Base-by-base conservation (phyloP, 2,329 filamentous ascomycete genomes). In the Acarospora socialis region DNA sequence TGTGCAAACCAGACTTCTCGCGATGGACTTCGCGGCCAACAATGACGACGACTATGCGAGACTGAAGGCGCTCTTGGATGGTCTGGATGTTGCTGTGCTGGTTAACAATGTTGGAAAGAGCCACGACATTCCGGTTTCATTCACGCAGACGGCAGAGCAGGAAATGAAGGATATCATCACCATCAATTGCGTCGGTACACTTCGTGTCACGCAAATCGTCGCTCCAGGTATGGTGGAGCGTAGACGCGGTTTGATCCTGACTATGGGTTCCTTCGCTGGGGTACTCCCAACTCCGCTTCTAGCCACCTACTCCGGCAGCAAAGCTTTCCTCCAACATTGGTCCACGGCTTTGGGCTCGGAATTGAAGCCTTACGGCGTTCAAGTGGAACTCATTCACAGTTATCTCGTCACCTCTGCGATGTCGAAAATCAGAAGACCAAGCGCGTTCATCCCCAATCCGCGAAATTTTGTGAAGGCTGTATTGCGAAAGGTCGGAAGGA, bases 271-370 rank as follows among this genome's bases (percentile, higher is more conserved):
- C 7, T 92, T 95, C 52, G 90, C 80, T 40, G 92, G 90, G 44
- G 78, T 92, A 59, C 73, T 90, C 39, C 90, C 90, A 5, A 93
- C 83, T 1, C 86, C 92, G 4, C 75, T 90, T 33, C 70, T 98
- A 26, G 90, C 90, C 8, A 95, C 90, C 3, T 98, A 98, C 67
- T 92, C 82, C 26, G 90, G 90, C 43, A 90, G 80, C 71, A 98
- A 98, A 63, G 87, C 90, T 1, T 98, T 98, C 69, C 68, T 98
- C 29, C 87, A 95, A 60, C 78, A 92, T 51, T 98, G 90, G 90
- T 93, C 81, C 43, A 79, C 75, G 4, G 76, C 90, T 7, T 69
- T 98, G 9, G 81, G 78, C 1, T 71, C 77, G 9, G 90, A 98
- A 58, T 69, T 98, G 18, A 73, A 78, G 41, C 72, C 77, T 1